Evolutionary conservation across 2,329 filamentous ascomycete genomes (phyloP).

Genomic region (Botrytis sinoallii): DNA sequence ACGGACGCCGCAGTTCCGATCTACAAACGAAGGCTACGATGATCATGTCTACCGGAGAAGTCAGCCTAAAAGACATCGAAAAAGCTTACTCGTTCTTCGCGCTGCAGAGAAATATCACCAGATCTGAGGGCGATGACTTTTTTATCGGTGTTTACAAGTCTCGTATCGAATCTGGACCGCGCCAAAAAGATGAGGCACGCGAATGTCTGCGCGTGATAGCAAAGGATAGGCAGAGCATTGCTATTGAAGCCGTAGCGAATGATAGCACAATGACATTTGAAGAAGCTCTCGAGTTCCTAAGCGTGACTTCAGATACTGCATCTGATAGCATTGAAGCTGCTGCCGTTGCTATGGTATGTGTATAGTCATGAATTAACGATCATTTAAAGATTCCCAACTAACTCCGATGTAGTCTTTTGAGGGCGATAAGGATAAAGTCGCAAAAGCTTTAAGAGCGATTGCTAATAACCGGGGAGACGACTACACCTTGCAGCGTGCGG

Average conservation of each 20-base stretch:
- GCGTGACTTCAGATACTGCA: slow-evolving; percentile 38
- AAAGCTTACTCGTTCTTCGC: slow-evolving; percentile 58
- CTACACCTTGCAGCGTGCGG: slow-evolving; percentile 32
- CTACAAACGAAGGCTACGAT: slow-evolving; percentile 57
- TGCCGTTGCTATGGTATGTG: slow-evolving; percentile 36
- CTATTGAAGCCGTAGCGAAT: slow-evolving; percentile 56
- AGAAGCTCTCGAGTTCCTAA: slow-evolving; percentile 62
- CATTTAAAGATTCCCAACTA: background rate
- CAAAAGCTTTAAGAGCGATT: slow-evolving; percentile 35
- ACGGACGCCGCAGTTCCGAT: slow-evolving; percentile 47
- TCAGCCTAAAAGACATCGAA: slow-evolving; percentile 53
- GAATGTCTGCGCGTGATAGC: slow-evolving; percentile 59
- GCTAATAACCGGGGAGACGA: slow-evolving; percentile 32
- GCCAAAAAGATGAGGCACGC: slow-evolving; percentile 54
- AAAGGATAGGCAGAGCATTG: slow-evolving; percentile 52
- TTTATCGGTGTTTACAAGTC: slow-evolving; percentile 62
- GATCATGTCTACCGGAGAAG: slow-evolving; percentile 56
- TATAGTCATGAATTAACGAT: background rate
- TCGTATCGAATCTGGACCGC: slow-evolving; percentile 52
- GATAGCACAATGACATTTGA: slow-evolving; percentile 56
- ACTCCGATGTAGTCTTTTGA: slow-evolving; percentile 30
- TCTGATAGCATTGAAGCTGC: slow-evolving; percentile 37
- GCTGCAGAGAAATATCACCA: slow-evolving; percentile 46
- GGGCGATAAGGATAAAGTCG: slow-evolving; percentile 35
- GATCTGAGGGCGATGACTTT: slow-evolving; percentile 49